phyloP scores from a whole-genome alignment of 768 basidiomycete species.

The Suillus hirtellus region DNA sequence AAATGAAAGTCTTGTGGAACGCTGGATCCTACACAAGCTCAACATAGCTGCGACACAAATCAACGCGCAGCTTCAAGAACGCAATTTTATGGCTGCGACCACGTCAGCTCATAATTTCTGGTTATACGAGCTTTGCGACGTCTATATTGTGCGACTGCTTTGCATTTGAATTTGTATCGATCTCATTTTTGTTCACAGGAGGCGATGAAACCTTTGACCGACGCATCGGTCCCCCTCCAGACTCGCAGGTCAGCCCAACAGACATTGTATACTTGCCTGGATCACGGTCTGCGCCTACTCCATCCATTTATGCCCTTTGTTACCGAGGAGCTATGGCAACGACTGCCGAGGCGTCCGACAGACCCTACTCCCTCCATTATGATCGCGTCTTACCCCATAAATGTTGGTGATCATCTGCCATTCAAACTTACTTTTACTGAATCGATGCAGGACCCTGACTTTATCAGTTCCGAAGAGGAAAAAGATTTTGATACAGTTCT shows the following conservation, averaged over 20 bases:
- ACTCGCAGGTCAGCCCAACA: slow-evolving; percentile 86
- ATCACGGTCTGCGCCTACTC: slow-evolving; percentile 83
- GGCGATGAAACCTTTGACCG: slow-evolving; percentile 98
- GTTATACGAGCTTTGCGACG: slow-evolving; percentile 98
- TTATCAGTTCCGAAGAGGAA: slow-evolving; percentile 72
- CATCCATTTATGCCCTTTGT: slow-evolving; percentile 99
- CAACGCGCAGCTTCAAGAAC: slow-evolving; percentile 70
- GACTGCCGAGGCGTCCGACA: slow-evolving; percentile 81
- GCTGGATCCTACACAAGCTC: slow-evolving; percentile 94
- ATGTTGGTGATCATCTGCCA: slow-evolving; percentile 48
- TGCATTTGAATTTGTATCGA: neutral
- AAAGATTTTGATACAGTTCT: slow-evolving; percentile 87
- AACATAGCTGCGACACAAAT: slow-evolving; percentile 77
- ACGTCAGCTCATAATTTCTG: slow-evolving; percentile 88
- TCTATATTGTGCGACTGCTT: slow-evolving; percentile 78
- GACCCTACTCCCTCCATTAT: slow-evolving; percentile 88
- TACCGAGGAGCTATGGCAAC: slow-evolving; percentile 98
- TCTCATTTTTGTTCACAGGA: slow-evolving; percentile 53
- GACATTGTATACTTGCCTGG: slow-evolving; percentile 93
- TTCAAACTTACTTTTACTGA: neutral
- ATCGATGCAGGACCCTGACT: slow-evolving; percentile 51
- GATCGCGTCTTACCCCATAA: slow-evolving; percentile 80
- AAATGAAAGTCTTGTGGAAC: slow-evolving; percentile 87
- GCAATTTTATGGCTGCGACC: slow-evolving; percentile 95
- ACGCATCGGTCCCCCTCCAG: slow-evolving; percentile 61